Evolutionary conservation across 2,329 filamentous ascomycete genomes (phyloP).

Genomic region (Nothopassalora personata): DNA sequence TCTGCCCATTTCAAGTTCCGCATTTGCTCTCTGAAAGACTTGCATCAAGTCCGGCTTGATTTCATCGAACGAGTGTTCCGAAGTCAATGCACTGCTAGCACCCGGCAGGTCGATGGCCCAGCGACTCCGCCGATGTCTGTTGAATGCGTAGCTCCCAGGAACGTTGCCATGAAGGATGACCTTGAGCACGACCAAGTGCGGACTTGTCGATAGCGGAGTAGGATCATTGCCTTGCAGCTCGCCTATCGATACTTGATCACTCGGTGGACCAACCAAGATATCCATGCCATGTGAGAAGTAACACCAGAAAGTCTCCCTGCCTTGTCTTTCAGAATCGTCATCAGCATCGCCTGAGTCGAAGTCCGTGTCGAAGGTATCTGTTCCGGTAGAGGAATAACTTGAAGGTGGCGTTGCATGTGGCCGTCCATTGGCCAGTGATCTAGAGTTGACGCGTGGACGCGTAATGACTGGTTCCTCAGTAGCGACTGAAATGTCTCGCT

Average conservation of each 20-base stretch:
- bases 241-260: conserved; percentile 27
- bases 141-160: conserved; percentile 93
- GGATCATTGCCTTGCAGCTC: background rate
- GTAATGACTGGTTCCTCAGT: conserved; percentile 18
- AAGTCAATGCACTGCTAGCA: conserved; percentile 52
- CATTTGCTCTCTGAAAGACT: conserved; percentile 48
- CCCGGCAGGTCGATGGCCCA: conserved; percentile 60
- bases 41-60: conserved; percentile 50
- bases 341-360: conserved; percentile 48
- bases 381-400: conserved; percentile 37
- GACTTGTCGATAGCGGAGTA: conserved; percentile 23
- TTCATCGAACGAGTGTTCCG: conserved; percentile 68
- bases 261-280: conserved; percentile 77
- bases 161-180: conserved; percentile 92
- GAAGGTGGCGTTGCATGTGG: conserved; percentile 30
- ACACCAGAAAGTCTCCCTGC: conserved; percentile 74
- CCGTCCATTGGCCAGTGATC: conserved; percentile 23
- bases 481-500: conserved; percentile 21
- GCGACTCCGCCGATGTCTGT: conserved; percentile 80
- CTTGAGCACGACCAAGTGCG: conserved; percentile 76
- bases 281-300: conserved; percentile 97
- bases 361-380: conserved; percentile 42
- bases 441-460: conserved; percentile 22
- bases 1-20: conserved; percentile 47
- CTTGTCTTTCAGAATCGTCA: conserved; percentile 56